Evolutionary conservation across 257 asterid species (phyloP).

Genomic region (Avicennia marina): DNA sequence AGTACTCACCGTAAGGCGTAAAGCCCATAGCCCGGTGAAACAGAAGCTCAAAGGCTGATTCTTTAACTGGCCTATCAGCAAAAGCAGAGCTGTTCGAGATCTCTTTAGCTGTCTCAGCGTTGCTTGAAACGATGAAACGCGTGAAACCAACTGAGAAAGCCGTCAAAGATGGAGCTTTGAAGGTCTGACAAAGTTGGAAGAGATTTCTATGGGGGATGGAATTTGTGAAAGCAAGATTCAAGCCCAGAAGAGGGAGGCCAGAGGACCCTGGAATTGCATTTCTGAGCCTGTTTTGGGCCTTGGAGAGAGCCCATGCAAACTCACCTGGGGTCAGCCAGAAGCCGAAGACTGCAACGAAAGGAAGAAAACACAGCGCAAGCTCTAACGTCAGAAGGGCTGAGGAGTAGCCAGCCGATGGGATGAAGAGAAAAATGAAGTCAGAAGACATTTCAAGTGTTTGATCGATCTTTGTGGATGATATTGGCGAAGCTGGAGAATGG

Average conservation of each 20-base stretch:
- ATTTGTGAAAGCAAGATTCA: conserved; percentile 43
- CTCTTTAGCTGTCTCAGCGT: conserved; percentile 57
- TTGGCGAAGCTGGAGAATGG: too few relatives aligned
- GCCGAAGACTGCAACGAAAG: conserved; percentile 39
- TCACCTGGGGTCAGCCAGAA: conserved; percentile 82
- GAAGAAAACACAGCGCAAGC: too few relatives aligned
- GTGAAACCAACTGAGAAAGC: conserved; percentile 81
- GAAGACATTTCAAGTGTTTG: too few relatives aligned
- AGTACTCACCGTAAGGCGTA: conserved; percentile 77
- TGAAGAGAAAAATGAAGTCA: too few relatives aligned
- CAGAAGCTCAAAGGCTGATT: conserved; percentile 59
- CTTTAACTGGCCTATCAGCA: conserved; percentile 82
- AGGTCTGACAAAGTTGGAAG: conserved; percentile 16
- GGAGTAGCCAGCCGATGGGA: too few relatives aligned
- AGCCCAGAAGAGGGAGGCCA: conserved; percentile 66
- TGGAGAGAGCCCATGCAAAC: conserved; percentile 71
- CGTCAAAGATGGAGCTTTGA: conserved; percentile 46
- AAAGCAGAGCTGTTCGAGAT: conserved; percentile 64
- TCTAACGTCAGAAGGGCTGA: too few relatives aligned
- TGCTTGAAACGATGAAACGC: conserved; percentile 59
- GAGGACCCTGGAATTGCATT: conserved; percentile 65
- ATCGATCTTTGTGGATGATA: too few relatives aligned
- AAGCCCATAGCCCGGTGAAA: conserved; percentile 87
- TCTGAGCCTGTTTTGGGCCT: conserved; percentile 24
- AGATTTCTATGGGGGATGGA: conserved; percentile 50